Percentiles rank a stretch among this genome's conserved stretches.
Conservation (phyloP, 306 rosid genomes). For the Lathyrus oleraceus region DNA sequence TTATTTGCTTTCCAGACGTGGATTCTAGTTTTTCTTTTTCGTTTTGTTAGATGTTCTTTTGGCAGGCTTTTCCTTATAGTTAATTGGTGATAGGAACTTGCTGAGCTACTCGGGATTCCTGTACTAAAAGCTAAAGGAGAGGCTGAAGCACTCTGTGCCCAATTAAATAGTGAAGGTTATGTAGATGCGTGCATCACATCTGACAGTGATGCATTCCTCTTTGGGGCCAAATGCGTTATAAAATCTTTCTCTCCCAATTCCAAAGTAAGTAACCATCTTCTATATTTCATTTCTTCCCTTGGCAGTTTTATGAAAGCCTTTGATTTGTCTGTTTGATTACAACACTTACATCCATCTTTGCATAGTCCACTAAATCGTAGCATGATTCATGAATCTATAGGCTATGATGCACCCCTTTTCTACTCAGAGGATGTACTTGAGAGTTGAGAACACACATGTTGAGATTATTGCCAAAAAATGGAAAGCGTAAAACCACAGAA, state of each 20-base stretch:
- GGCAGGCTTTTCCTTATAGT: conserved; percentile 28
- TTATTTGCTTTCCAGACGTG: conserved; percentile 23
- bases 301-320: not conserved
- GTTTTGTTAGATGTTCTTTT: conserved; percentile 35
- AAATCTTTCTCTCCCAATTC: conserved; percentile 63
- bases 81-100: conserved; percentile 62
- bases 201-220: conserved; percentile 90
- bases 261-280: conserved; percentile 50
- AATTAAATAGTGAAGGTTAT: conserved; percentile 69
- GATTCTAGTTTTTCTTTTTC: conserved; percentile 19
- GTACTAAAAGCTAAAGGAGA: conserved; percentile 87
- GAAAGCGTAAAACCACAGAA: not conserved
- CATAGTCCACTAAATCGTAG: conserved; percentile 6
- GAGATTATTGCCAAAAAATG: no score
- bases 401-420: no score
- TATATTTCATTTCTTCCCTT: conserved; percentile 3
- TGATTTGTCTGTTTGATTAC: not conserved
- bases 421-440: no score
- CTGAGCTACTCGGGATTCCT: conserved; percentile 88
- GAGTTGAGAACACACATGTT: no score
- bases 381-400: conserved; percentile 1
- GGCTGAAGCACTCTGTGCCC: conserved; percentile 93
- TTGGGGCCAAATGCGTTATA: conserved; percentile 77
- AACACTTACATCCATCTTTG: conserved; percentile 8
- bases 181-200: conserved; percentile 89